Percentiles rank a stretch among this genome's conserved stretches.
phyloP scores from a whole-genome alignment of 306 rosid species.

The Dicorynia guianensis region DNA sequence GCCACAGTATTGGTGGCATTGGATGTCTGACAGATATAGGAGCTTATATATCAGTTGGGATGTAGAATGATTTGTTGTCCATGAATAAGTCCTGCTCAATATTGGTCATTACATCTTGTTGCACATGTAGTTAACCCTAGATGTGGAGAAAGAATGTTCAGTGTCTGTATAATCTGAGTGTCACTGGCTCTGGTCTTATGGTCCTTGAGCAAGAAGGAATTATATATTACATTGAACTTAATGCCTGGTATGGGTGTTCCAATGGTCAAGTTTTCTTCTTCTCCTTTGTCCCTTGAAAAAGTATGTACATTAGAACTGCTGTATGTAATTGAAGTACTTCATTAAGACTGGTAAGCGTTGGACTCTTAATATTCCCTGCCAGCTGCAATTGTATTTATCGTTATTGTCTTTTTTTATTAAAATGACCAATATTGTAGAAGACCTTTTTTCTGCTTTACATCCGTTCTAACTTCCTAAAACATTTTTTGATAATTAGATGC shows the following conservation, averaged over 20 bases:
- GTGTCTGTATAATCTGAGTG: neutral
- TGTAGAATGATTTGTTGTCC: no score
- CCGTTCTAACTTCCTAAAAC: slow-evolving; percentile 22
- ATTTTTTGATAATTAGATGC: slow-evolving; percentile 53
- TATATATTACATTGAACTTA: neutral
- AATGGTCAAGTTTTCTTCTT: neutral
- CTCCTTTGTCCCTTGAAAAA: neutral
- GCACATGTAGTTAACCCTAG: neutral
- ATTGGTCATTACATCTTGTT: neutral
- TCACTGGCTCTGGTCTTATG: neutral
- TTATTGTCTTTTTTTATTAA: slow-evolving; percentile 1
- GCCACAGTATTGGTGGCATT: no score
- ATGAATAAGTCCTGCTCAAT: no score
- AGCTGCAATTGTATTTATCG: slow-evolving; percentile 10
- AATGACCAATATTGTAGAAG: no score
- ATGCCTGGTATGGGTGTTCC: neutral
- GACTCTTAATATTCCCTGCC: slow-evolving; percentile 5
- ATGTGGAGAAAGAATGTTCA: no score
- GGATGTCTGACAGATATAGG: no score
- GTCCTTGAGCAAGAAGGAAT: no score
- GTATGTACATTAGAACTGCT: slow-evolving; percentile 8
- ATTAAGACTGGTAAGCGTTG: slow-evolving; percentile 12
- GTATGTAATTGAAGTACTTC: slow-evolving; percentile 18
- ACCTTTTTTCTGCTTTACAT: slow-evolving; percentile 5
- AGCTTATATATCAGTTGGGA: no score